phyloP scores from a whole-genome alignment of 441 rosid genomes.

The Pelargonium cotyledonis region DNA sequence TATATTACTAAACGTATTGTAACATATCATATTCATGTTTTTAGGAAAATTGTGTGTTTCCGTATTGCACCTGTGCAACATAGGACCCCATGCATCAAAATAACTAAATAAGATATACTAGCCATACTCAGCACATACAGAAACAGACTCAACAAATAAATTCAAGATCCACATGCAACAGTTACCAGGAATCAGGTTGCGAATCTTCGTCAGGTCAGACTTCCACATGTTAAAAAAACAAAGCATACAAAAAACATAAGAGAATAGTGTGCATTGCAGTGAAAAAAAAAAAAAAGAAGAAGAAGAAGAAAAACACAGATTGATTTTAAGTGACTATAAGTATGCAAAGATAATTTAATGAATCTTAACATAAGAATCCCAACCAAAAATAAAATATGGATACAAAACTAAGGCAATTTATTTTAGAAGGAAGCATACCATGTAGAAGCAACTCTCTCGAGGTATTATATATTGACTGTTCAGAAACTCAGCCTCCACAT shows the following conservation, averaged over 20 bases:
- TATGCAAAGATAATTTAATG: background rate
- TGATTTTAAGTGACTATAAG: background rate
- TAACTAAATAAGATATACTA: no score
- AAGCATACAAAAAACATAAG: slow-evolving; percentile 26
- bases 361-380: background rate
- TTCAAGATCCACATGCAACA: slow-evolving; percentile 16
- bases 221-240: slow-evolving; percentile 23
- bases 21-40: no score
- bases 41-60: no score
- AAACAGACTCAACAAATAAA: background rate
- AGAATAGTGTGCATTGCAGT: slow-evolving; percentile 3
- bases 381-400: no score
- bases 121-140: background rate
- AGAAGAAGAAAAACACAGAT: background rate
- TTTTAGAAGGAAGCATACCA: slow-evolving; percentile 39
- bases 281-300: background rate
- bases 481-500: slow-evolving; percentile 60
- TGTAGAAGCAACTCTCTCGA: slow-evolving; percentile 59
- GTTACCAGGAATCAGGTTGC: slow-evolving; percentile 76
- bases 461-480: slow-evolving; percentile 48
- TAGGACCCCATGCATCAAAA: no score
- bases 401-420: background rate
- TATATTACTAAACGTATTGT: no score
- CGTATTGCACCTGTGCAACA: no score
- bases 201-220: slow-evolving; percentile 82